phyloP scores from a whole-genome alignment of 495 filamentous ascomycete species.

The Melanomma pulvis-pyrius region DNA sequence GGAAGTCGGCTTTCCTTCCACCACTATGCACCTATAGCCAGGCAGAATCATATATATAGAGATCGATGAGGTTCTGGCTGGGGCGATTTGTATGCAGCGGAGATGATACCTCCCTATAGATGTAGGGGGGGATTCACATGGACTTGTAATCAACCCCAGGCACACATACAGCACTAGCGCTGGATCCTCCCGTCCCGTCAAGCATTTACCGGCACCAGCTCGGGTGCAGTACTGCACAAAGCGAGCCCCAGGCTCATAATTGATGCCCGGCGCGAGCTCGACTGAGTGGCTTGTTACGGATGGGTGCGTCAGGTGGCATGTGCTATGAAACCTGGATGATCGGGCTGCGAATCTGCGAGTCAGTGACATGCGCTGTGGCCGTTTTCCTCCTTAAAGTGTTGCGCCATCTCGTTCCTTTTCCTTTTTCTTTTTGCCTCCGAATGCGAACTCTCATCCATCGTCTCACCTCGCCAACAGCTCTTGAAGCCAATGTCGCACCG shows the following conservation, averaged over 20 bases:
- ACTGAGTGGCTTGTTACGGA: background rate
- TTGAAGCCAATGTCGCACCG: slow-evolving; percentile 21
- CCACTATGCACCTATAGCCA: too few species aligned
- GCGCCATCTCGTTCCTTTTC: background rate
- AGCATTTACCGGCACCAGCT: background rate
- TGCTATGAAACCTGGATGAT: background rate
- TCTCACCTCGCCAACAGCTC: background rate
- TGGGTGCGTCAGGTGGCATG: slow-evolving; percentile 5
- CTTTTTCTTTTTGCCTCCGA: background rate
- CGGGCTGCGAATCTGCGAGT: slow-evolving; percentile 8
- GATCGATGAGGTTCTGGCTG: background rate
- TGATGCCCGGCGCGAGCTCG: background rate
- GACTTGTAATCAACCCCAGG: background rate
- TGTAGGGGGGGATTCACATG: too few species aligned
- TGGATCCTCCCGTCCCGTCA: slow-evolving; percentile 18
- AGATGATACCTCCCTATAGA: background rate
- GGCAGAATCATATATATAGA: too few species aligned
- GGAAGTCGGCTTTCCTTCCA: too few species aligned
- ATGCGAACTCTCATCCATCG: background rate
- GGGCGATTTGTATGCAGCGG: background rate
- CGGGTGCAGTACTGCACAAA: slow-evolving; percentile 13
- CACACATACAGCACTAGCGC: slow-evolving; percentile 4
- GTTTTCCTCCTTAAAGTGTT: background rate
- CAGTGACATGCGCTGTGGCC: slow-evolving; percentile 3
- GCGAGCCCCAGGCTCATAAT: background rate